Evolutionary conservation across 1,284 basidiomycete genomes (phyloP), one percentile per base, ranked within the genome.

Genomic region (Porodaedalea pini): DNA sequence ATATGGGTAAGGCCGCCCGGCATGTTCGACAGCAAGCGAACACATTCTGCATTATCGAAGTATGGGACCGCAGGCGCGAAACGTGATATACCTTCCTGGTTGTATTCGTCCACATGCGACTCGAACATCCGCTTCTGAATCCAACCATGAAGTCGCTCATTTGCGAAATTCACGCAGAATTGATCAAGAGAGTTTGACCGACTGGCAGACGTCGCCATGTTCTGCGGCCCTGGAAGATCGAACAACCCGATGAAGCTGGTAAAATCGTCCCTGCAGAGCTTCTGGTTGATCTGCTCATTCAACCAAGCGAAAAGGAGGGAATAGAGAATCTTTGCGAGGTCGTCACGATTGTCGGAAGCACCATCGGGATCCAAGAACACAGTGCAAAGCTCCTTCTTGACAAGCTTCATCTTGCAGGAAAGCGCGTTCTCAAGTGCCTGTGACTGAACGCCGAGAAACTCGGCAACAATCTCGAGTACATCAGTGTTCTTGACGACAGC

Each of bases 271-370:
- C 85, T 84, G 76, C 92, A 96, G 23, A 98, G 83, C 54, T 90
- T 90, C 66, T 96, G 88, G 71, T 99, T 98, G 75, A 99, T 87
- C 68, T 93, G 84, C 70, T 99, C 96, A 69, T 95, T 97, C 64
- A 98, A 74, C 97, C 95, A 99, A 1, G 92, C 86, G 68, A 99
- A 99, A 15, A 99, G 81, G 2, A 99, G 82, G 8, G 92, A 93
- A 70, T 99, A 98, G 0, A 98, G 82, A 0, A 90, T 90, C 68
- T 94, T 90, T 15, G 94, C 92, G 37, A 98, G 86, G 68, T 96
- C 92, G 68, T 98, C 96, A 55, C 94, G 80, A 66, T 98, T 96
- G 66, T 89, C 85, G 0, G 92, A 88, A 1, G 96, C 94, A 51
- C 90, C 92, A 66, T 98, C 95, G 0, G 92, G 86, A 68, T 98